Percentiles rank a stretch among this genome's conserved stretches.
Conservation (phyloP, 495 filamentous ascomycete species). For the Trichoderma gamsii region DNA sequence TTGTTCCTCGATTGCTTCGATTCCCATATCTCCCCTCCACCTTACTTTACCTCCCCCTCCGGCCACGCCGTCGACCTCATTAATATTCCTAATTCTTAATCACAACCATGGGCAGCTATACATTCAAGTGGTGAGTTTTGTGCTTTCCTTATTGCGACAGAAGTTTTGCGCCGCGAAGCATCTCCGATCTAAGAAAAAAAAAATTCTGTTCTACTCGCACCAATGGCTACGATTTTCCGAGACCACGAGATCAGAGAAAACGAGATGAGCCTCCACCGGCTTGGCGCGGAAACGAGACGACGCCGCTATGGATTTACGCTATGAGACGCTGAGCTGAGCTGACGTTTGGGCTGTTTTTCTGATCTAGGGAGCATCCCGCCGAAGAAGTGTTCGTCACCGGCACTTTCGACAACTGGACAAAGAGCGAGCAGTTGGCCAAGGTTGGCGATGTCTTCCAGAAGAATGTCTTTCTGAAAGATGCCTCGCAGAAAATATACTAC, state of each 20-base stretch:
- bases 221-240: neutral
- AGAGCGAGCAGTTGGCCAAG: conserved; percentile 73
- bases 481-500: conserved; percentile 65
- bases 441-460: conserved; percentile 67
- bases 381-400: conserved; percentile 91
- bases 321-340: neutral
- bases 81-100: neutral
- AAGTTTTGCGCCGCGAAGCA: neutral
- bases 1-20: conserved; percentile 7
- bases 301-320: conserved; percentile 21
- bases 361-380: conserved; percentile 62
- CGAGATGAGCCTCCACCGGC: conserved; percentile 1
- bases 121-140: conserved; percentile 49
- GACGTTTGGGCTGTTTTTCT: neutral
- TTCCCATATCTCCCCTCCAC: neutral
- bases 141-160: neutral
- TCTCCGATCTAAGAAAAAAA: conserved; percentile 12
- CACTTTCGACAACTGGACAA: conserved; percentile 90
- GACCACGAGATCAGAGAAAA: neutral
- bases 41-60: neutral
- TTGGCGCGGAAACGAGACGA: conserved; percentile 17
- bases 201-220: conserved; percentile 3
- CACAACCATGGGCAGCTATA: conserved; percentile 45
- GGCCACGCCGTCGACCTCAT: neutral
- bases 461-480: conserved; percentile 60